Conservation (phyloP, 148 eudicot genomes). For the Silene latifolia region DNA sequence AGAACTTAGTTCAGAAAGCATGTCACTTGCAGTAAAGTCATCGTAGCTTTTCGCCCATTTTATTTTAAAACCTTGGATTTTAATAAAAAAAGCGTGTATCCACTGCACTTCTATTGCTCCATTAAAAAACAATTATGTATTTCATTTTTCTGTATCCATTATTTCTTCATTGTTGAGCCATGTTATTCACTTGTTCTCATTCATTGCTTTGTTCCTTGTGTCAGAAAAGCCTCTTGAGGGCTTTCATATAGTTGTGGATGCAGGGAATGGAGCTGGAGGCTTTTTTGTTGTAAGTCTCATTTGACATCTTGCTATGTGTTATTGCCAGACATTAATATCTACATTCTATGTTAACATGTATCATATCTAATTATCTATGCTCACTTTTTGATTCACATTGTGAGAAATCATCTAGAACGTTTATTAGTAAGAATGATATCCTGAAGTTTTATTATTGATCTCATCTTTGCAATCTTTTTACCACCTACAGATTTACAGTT, state of each 20-base stretch:
- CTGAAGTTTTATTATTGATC: not conserved
- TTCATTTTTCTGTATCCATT: not conserved
- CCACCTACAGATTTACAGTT: not conserved
- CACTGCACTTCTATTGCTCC: not conserved
- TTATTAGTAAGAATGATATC: not conserved
- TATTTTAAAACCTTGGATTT: not conserved
- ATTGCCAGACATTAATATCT: not conserved
- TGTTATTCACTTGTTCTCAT: not conserved
- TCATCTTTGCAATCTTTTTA: not conserved
- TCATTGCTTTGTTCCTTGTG: constrained; percentile 21
- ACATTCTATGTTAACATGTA: not conserved
- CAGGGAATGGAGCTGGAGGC: constrained; percentile 99
- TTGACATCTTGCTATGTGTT: constrained; percentile 4
- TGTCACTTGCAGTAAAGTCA: not conserved
- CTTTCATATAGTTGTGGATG: constrained; percentile 96
- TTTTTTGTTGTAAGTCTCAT: constrained; percentile 76
- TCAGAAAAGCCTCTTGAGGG: constrained; percentile 97
- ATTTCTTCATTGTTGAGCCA: not conserved
- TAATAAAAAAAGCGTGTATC: not conserved
- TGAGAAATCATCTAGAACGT: not conserved
- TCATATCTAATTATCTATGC: not conserved
- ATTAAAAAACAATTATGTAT: not conserved
- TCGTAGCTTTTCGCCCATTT: not conserved
- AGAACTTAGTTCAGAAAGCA: not conserved
- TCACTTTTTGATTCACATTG: not conserved